Percentiles rank a stretch among this genome's conserved stretches.
These are phyloP conservation scores for Mortierella claussenii DNA, from an alignment of 192 early-diverging fungal genomes.

Conservation along the genomic window DNA sequence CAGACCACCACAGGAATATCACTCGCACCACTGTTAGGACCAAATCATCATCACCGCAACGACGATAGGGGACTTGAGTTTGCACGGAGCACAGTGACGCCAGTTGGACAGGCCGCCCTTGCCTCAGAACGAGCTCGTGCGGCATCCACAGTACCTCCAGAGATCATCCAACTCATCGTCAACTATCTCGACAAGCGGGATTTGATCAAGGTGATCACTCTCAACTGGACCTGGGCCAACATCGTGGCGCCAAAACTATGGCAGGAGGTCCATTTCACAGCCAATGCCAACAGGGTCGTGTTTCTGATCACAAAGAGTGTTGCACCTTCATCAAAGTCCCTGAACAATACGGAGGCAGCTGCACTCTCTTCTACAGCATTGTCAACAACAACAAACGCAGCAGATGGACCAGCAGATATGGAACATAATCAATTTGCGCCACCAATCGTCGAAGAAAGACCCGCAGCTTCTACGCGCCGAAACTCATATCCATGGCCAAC, in stretches of 20 bases:
- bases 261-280: slow-evolving; percentile 27
- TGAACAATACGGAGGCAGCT: neutral
- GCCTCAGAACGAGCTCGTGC: no score
- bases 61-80: neutral
- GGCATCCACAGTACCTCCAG: slow-evolving; percentile 34
- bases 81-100: neutral
- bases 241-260: slow-evolving; percentile 28
- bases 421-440: neutral
- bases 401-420: neutral
- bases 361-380: neutral
- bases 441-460: neutral
- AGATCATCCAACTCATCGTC: slow-evolving; percentile 47
- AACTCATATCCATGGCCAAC: slow-evolving; percentile 53
- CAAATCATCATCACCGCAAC: no score
- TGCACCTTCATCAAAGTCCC: no score
- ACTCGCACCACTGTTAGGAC: no score
- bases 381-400: neutral
- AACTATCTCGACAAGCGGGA: slow-evolving; percentile 40
- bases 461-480: slow-evolving; percentile 4
- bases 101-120: neutral
- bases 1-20: slow-evolving; percentile 6
- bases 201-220: slow-evolving; percentile 28
- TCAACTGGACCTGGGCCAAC: slow-evolving; percentile 51
- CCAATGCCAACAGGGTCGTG: slow-evolving; percentile 23
- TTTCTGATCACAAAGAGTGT: slow-evolving; percentile 50